phyloP scores from a whole-genome alignment of 352 stramenopile species.

The Discostella stelligera region DNA sequence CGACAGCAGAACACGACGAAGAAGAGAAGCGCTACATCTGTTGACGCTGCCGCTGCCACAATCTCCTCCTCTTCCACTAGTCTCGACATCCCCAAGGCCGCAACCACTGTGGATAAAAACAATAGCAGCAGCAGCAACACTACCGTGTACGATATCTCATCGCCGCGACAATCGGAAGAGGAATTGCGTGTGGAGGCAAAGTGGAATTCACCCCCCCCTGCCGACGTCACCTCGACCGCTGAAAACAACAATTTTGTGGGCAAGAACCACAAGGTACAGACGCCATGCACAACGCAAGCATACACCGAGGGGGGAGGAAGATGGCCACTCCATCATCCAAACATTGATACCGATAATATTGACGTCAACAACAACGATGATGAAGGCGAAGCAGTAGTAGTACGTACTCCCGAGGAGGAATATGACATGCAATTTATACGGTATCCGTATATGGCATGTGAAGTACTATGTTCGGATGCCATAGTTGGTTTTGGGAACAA shows the following conservation, averaged over 20 bases:
- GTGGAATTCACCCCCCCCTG: constrained; percentile 14
- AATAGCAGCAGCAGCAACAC: not conserved
- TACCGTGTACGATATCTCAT: constrained; percentile 1
- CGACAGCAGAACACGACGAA: not conserved
- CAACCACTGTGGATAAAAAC: no score
- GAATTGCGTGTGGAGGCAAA: constrained; percentile 19
- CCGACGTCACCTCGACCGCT: not conserved
- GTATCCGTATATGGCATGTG: constrained; percentile 97
- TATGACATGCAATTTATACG: constrained; percentile 63
- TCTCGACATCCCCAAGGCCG: not conserved
- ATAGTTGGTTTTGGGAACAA: constrained; percentile 57
- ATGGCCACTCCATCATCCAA: not conserved
- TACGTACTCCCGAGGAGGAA: constrained; percentile 42
- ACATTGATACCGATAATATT: constrained; percentile 6
- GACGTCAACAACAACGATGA: constrained; percentile 20
- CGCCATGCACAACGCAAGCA: not conserved
- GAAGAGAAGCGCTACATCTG: not conserved
- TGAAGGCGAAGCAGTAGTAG: constrained; percentile 5
- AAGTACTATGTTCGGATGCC: constrained; percentile 94
- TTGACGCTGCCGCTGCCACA: not conserved
- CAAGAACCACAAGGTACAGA: no score
- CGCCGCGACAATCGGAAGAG: not conserved
- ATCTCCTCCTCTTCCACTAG: no score
- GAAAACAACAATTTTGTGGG: not conserved
- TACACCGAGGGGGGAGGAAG: not conserved